Conservation (phyloP, 345 rosid species). For the Hibiscus tridactylites region DNA sequence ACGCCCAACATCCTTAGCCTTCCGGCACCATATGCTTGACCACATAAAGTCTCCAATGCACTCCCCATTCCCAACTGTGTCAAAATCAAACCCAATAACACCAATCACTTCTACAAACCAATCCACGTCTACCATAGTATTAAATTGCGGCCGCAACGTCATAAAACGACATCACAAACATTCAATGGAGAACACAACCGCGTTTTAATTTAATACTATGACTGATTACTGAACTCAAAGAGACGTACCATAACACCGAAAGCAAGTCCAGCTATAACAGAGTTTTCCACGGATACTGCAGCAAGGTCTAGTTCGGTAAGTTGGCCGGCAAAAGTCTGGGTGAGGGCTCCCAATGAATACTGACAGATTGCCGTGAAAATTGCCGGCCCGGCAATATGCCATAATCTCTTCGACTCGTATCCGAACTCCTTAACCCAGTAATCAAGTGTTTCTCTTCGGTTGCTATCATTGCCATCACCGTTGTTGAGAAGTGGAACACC, state of each 20-base stretch:
- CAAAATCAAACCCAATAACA: background rate
- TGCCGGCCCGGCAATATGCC: conserved; percentile 84
- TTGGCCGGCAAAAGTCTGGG: conserved; percentile 73
- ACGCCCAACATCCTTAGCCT: conserved; percentile 66
- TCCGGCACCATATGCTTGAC: conserved; percentile 93
- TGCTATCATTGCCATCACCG: background rate
- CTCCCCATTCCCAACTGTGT: conserved; percentile 92
- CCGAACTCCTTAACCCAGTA: conserved; percentile 41
- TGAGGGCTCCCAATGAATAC: conserved; percentile 85
- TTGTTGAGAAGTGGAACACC: conserved; percentile 7
- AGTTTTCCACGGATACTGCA: conserved; percentile 83
- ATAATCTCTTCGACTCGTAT: conserved; percentile 59
- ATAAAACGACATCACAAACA: too few species aligned
- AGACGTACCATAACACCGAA: conserved; percentile 69
- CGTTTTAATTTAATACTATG: too few species aligned
- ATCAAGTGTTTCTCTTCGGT: background rate
- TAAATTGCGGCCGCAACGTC: too few species aligned
- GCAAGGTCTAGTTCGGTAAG: conserved; percentile 77
- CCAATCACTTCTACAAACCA: background rate
- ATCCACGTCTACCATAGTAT: too few species aligned
- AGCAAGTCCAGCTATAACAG: conserved; percentile 79
- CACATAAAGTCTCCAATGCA: conserved; percentile 84
- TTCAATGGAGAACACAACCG: too few species aligned
- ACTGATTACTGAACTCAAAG: background rate
- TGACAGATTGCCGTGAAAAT: conserved; percentile 68